Conservation (phyloP, 1,284 basidiomycete species). For the Cystobasidiaceae sp. region DNA sequence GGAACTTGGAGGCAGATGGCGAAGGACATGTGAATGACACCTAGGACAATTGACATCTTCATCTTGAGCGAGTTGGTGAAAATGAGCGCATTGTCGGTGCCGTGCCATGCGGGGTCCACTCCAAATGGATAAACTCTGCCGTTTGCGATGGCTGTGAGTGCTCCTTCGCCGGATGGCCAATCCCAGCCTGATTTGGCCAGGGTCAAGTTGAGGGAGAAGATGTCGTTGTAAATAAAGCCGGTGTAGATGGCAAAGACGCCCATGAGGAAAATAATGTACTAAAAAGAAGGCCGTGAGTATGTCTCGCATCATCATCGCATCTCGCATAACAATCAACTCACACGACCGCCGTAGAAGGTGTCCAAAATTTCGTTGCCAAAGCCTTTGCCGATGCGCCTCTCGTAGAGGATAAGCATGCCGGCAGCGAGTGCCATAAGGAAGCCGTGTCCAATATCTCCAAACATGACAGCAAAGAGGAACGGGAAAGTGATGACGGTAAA, state of each 20-base stretch:
- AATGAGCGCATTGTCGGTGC: conserved; percentile 81
- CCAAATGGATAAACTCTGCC: conserved; percentile 83
- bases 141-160: conserved; percentile 55
- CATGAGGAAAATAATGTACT: conserved; percentile 98
- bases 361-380: conserved; percentile 75
- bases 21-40: conserved; percentile 98
- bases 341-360: conserved; percentile 71
- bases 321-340: too few species aligned
- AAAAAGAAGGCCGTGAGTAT: too few species aligned
- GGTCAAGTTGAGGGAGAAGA: conserved; percentile 90
- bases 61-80: conserved; percentile 99
- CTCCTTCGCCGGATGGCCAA: conserved; percentile 56
- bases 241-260: conserved; percentile 93
- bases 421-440: conserved; percentile 74
- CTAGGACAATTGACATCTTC: conserved; percentile 98
- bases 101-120: conserved; percentile 93
- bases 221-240: conserved; percentile 97
- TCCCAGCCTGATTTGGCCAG: conserved; percentile 86
- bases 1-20: conserved; percentile 92
- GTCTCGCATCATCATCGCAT: too few species aligned
- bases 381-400: conserved; percentile 71
- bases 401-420: conserved; percentile 75
- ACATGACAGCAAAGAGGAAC: conserved; percentile 99
- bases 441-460: conserved; percentile 97
- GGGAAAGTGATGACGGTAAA: conserved; percentile 53